phyloP scores from a whole-genome alignment of 768 basidiomycete species.

The Myochromella boudieri region DNA sequence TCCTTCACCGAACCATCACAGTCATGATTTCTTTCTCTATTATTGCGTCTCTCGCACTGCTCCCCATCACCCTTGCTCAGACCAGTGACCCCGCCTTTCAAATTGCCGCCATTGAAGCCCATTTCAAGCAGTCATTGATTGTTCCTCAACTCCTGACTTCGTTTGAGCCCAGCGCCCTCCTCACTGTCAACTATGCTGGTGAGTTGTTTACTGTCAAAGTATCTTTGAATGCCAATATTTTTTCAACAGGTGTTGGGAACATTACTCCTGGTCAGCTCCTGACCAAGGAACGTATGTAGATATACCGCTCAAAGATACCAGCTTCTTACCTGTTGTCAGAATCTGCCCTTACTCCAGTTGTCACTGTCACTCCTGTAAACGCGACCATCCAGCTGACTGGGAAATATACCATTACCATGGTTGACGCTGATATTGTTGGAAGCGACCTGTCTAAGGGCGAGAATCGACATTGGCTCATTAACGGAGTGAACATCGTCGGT shows the following conservation, averaged over 20 bases:
- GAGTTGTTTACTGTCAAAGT: constrained; percentile 9
- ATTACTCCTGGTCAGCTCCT: constrained; percentile 60
- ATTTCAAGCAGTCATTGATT: constrained; percentile 60
- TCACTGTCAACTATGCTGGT: constrained; percentile 51
- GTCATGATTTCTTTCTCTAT: constrained; percentile 34
- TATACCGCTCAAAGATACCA: neutral
- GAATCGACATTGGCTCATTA: constrained; percentile 82
- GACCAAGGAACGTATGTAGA: constrained; percentile 52
- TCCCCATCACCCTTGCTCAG: constrained; percentile 48
- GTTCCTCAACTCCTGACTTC: constrained; percentile 59
- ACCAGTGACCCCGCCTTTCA: constrained; percentile 38
- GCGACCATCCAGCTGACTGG: constrained; percentile 43
- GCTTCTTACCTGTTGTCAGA: constrained; percentile 37
- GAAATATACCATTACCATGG: constrained; percentile 70
- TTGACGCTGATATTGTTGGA: constrained; percentile 71
- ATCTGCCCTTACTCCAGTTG: constrained; percentile 50
- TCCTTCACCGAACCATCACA: constrained; percentile 9
- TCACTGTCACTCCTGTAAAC: constrained; percentile 53
- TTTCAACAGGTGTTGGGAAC: constrained; percentile 37
- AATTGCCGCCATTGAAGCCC: constrained; percentile 63
- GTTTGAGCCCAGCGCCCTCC: constrained; percentile 63
- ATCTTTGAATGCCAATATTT: constrained; percentile 3
- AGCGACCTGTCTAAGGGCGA: constrained; percentile 55
- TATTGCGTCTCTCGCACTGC: constrained; percentile 36
- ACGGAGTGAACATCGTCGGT: constrained; percentile 55